These are phyloP conservation scores for Trapa bicornis DNA, from an alignment of 345 rosid species.

Conservation along the genomic window DNA sequence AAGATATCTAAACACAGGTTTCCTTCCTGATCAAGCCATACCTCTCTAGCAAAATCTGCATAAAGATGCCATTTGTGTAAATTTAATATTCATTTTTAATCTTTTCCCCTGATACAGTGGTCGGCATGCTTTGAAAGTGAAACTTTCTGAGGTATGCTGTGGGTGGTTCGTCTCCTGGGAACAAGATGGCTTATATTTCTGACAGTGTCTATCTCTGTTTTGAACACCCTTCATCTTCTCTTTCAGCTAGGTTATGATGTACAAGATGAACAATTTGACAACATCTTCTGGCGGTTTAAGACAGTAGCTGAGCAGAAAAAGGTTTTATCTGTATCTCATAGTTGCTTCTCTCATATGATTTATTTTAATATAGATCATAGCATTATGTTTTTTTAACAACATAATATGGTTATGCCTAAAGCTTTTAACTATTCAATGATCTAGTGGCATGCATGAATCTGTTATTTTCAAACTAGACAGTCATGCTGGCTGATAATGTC, in stretches of 20 bases:
- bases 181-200: background rate
- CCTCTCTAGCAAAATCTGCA: background rate
- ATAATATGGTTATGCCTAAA: background rate
- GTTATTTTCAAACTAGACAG: background rate
- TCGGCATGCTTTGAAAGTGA: slow-evolving; percentile 78
- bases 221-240: background rate
- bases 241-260: slow-evolving; percentile 80
- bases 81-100: background rate
- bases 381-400: background rate
- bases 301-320: slow-evolving; percentile 82
- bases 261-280: slow-evolving; percentile 57
- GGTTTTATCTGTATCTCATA: slow-evolving; percentile 22
- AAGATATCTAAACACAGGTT: background rate
- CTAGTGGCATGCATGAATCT: background rate
- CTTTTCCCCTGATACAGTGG: slow-evolving; percentile 41
- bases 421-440: background rate
- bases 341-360: background rate
- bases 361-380: background rate
- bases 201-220: background rate
- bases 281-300: slow-evolving; percentile 82
- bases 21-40: background rate
- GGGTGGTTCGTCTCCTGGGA: background rate
- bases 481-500: background rate
- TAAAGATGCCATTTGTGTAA: background rate
- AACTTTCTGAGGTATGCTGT: slow-evolving; percentile 52